Evolutionary conservation across 1,139 yeast genomes (phyloP), one percentile per base, ranked within the genome.

Genomic region (Suhomyces ambrosiae): DNA sequence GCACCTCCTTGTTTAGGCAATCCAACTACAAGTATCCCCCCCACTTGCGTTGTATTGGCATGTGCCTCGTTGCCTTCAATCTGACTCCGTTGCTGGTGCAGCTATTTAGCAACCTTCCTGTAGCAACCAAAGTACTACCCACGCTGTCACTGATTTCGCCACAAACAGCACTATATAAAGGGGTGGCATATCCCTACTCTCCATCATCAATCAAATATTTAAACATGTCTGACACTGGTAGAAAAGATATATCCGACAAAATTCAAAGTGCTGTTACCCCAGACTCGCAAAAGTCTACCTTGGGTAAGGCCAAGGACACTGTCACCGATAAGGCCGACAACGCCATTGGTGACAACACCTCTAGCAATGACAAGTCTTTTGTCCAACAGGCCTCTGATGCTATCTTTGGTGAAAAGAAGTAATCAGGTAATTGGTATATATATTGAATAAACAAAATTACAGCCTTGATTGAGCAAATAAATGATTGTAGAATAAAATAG

Each of bases 171-270:
- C 36, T 41, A 40, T 40, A 42, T 29, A 40, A 27, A 19, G 35
- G 8, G 23, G 17, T 13, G 12, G 8, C 4, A 7, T 8, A 15
- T 17, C 23, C 31, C 38, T 7, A 6, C 2, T 9, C 24, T 10
- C 9, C 21, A 18, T 32, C 23, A 31, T 25, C 21, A 32, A 23
- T 32, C 34, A 38, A 27, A 30, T 23, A 35, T 35, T 15, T 26
- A 33, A 47, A 23, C 30, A 83, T 83, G 89, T 79, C 88, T 54
- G 89, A 83, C 78, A 60, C 75, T 46, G 87, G 86, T 52, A 85
- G 95, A 83, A 86, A 86, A 67, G 67, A 74, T 58, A 74, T 88
- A 56, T 53, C 82, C 50, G 84, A 81, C 61, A 86, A 87, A 68
- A 66, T 77, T 48, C 38, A 71, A 41, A 95, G 86, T 73, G 58